Evolutionary conservation across 2,329 filamentous ascomycete genomes (phyloP).

Genomic region (Stenocarpella maydis): DNA sequence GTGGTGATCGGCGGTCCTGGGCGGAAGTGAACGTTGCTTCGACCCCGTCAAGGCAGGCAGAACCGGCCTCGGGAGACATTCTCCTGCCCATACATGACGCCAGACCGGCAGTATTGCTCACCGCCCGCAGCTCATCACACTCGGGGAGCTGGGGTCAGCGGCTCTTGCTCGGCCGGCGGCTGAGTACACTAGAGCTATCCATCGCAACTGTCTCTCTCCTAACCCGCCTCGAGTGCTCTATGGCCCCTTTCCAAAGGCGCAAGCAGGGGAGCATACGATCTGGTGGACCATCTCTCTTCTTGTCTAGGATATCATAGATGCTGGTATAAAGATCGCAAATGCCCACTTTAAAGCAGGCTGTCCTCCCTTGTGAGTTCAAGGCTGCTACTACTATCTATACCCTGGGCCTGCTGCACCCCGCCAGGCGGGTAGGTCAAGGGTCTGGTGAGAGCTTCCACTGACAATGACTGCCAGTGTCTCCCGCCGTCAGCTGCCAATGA

Average conservation of each 20-base stretch:
- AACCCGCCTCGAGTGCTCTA: background rate
- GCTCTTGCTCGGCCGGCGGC: background rate
- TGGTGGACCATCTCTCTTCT: background rate
- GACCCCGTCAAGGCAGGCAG: background rate
- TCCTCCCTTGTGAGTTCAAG: slow-evolving; percentile 8
- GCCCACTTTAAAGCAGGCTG: background rate
- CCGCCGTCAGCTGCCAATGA: background rate
- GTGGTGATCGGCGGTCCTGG: slow-evolving; percentile 9
- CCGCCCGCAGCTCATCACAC: slow-evolving; percentile 25
- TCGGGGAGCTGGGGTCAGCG: background rate
- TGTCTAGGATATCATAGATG: slow-evolving; percentile 12
- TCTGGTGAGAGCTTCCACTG: slow-evolving; percentile 28
- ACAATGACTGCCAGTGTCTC: slow-evolving; percentile 18
- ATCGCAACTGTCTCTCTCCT: background rate
- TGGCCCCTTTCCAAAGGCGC: background rate
- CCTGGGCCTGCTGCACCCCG: background rate
- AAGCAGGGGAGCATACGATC: background rate
- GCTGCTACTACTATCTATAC: background rate
- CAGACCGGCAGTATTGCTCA: slow-evolving; percentile 13
- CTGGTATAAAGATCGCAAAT: slow-evolving; percentile 3
- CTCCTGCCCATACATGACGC: slow-evolving; percentile 3
- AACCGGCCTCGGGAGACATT: background rate
- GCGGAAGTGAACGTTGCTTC: background rate
- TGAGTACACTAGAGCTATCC: background rate
- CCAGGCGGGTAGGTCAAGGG: background rate